Evolutionary conservation across 352 stramenopile genomes (phyloP).

Genomic region (Phytophthora sp.): DNA sequence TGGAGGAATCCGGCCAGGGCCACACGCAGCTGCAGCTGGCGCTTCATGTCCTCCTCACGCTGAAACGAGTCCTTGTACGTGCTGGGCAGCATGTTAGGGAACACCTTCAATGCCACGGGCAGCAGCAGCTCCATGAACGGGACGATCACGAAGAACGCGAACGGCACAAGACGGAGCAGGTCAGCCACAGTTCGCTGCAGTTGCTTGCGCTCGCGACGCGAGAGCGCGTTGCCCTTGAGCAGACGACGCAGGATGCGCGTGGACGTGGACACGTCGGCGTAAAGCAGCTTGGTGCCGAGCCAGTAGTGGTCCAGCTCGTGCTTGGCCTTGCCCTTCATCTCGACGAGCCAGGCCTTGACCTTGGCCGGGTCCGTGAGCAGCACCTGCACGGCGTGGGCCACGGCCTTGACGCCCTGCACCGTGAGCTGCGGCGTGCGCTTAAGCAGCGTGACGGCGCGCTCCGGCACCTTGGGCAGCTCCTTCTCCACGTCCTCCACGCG

Average conservation of each 20-base stretch:
- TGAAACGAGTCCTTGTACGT: conserved; percentile 97
- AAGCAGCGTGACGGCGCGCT: conserved; percentile 68
- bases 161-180: conserved; percentile 97
- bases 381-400: conserved; percentile 66
- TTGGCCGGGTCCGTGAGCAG: conserved; percentile 66
- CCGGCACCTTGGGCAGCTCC: conserved; percentile 75
- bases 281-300: conserved; percentile 97
- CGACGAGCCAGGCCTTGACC: conserved; percentile 65
- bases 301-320: conserved; percentile 97
- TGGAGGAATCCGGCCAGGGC: conserved; percentile 97
- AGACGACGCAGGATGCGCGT: conserved; percentile 92
- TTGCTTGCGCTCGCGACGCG: conserved; percentile 96
- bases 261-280: conserved; percentile 95
- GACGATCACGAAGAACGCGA: conserved; percentile 98
- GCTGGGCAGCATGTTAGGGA: conserved; percentile 99
- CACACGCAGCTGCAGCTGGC: conserved; percentile 95
- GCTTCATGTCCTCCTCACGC: conserved; percentile 98
- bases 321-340: conserved; percentile 84
- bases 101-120: conserved; percentile 97
- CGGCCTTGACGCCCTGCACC: conserved; percentile 52
- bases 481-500: conserved; percentile 81
- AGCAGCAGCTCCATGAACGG: conserved; percentile 99
- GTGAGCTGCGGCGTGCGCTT: conserved; percentile 76
- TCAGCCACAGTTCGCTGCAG: conserved; percentile 96
- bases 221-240: conserved; percentile 93